phyloP scores from a whole-genome alignment of 108 stramenopile species.

The Fistulifera solaris region DNA sequence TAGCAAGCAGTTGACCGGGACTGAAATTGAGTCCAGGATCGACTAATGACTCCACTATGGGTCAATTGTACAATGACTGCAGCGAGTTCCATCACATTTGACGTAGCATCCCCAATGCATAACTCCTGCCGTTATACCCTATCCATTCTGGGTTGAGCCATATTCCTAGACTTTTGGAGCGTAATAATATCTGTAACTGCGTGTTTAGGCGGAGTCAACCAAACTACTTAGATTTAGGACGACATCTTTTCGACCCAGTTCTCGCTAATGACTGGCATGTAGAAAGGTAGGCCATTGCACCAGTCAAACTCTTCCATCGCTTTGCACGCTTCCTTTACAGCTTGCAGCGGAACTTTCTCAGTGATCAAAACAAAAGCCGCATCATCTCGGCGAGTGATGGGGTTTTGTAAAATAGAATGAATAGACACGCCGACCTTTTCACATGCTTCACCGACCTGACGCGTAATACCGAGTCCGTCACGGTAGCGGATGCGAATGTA shows the following conservation, averaged over 20 bases:
- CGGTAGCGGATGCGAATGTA: slow-evolving; percentile 74
- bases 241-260: slow-evolving; percentile 41
- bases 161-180: no score
- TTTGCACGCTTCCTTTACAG: slow-evolving; percentile 51
- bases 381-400: slow-evolving; percentile 52
- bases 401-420: slow-evolving; percentile 84
- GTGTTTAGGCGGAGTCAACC: no score
- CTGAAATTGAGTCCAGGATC: no score
- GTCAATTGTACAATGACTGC: no score
- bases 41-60: no score
- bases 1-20: no score
- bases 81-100: no score
- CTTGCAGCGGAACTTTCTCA: slow-evolving; percentile 59
- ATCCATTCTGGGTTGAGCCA: no score
- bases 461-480: slow-evolving; percentile 69
- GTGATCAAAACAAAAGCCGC: slow-evolving; percentile 81
- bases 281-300: slow-evolving; percentile 76
- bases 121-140: no score
- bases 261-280: slow-evolving; percentile 76
- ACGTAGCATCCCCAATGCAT: no score
- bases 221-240: not conserved
- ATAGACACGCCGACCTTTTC: slow-evolving; percentile 78
- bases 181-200: no score
- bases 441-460: slow-evolving; percentile 75
- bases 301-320: slow-evolving; percentile 73